Base-by-base conservation (phyloP, 2,329 filamentous ascomycete species). In the Talaromyces atroroseus region DNA sequence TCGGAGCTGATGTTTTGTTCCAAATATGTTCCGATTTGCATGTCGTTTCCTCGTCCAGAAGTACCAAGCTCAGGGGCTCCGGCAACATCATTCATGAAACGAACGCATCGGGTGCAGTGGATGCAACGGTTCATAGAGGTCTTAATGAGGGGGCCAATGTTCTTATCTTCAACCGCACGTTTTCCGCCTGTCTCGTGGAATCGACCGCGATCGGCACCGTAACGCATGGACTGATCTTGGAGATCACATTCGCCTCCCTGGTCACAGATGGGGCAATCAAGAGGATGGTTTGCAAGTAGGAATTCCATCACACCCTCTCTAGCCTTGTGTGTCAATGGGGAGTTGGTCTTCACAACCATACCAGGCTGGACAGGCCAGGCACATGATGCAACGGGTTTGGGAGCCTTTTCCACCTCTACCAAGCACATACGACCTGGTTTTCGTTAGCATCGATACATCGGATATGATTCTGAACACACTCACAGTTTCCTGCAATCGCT, bases 71-170 rank as follows among this genome's bases (percentile, higher is more conserved):
- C 94, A 36, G 94, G 91, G 59, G 94, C 94, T 68, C 94, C 94
- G 60, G 94, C 94, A 68, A 99, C 82, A 69, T 99, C 94, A 76
- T 97, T 99, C 72, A 94, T 89, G 76, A 99, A 99, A 70, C 94
- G 91, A 66, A 99, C 85, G 77, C 94, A 99, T 69, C 94, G 86
- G 62, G 94, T 99, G 82, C 94, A 99, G 80, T 99, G 94, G 69
- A 99, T 99, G 76, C 94, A 99, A 73, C 94, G 85, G 82, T 99
- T 99, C 94, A 99, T 99, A 50, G 94, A 99, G 3, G 94, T 99
- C 84, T 99, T 99, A 78, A 99, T 89, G 65, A 99, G 76, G 54
- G 94, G 94, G 36, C 94, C 94, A 68, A 99, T 96, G 76, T 99
- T 97, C 83, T 99, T 99, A 77, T 99, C 94, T 79, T 99, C 94